These are phyloP conservation scores for Stentor coeruleus DNA, from an alignment of 73 alveolate genomes.

Conservation along the genomic window DNA sequence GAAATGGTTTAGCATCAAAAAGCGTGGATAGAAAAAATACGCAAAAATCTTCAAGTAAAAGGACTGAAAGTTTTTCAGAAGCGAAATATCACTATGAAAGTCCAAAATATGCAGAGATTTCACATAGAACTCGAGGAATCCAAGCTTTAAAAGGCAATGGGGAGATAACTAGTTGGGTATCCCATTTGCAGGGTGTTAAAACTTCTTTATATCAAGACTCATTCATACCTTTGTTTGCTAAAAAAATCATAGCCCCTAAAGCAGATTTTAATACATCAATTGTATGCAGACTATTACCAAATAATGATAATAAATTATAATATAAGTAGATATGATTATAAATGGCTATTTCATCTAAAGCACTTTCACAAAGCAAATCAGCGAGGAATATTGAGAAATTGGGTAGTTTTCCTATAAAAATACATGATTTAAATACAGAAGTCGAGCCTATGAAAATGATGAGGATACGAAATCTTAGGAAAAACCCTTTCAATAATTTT, in stretches of 20 bases:
- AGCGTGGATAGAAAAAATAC: background rate
- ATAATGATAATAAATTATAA: too few relatives aligned
- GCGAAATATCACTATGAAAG: too few relatives aligned
- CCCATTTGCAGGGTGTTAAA: background rate
- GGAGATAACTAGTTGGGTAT: background rate
- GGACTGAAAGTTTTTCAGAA: background rate
- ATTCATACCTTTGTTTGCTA: background rate
- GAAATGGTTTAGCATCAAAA: background rate
- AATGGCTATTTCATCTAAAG: background rate
- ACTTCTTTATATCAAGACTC: background rate
- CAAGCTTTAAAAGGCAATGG: background rate
- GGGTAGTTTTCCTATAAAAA: constrained; percentile 52
- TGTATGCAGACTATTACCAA: background rate
- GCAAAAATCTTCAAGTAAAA: background rate
- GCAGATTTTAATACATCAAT: background rate
- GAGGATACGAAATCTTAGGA: constrained; percentile 1
- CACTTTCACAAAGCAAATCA: background rate
- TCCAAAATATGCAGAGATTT: background rate
- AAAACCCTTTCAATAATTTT: constrained; percentile 19
- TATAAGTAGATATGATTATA: background rate
- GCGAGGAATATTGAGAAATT: constrained; percentile 7
- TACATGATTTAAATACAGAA: constrained; percentile 41
- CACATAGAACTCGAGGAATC: background rate
- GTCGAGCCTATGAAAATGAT: background rate
- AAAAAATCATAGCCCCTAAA: background rate